Evolutionary conservation across 176 grass and related monocot species (phyloP).

Genomic region (Oryza nivara): DNA sequence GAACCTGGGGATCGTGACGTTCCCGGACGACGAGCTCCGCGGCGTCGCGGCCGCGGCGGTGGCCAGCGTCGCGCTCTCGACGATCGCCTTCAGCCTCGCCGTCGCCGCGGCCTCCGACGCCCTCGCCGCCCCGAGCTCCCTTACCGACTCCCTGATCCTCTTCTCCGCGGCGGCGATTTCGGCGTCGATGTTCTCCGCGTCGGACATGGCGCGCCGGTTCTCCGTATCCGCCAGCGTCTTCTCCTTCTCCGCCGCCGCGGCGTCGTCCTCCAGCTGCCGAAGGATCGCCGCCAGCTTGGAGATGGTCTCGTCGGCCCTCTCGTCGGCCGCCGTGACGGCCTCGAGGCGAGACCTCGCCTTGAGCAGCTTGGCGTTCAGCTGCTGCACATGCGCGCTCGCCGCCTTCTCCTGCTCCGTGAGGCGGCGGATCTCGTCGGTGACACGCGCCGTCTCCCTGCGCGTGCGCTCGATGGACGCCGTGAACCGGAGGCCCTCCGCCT

Average conservation of each 20-base stretch:
- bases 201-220: slow-evolving; percentile 3
- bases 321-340: slow-evolving; percentile 47
- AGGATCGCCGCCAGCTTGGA: slow-evolving; percentile 52
- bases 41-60: not conserved
- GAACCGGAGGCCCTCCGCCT: slow-evolving; percentile 56
- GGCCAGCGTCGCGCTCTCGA: slow-evolving; percentile 24
- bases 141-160: slow-evolving; percentile 39
- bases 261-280: slow-evolving; percentile 58
- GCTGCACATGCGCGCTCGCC: slow-evolving; percentile 51
- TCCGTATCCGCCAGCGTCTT: slow-evolving; percentile 45
- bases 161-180: slow-evolving; percentile 40
- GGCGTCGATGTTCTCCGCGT: slow-evolving; percentile 36
- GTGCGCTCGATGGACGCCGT: slow-evolving; percentile 52
- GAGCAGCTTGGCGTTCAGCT: slow-evolving; percentile 65
- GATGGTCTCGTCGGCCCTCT: slow-evolving; percentile 48
- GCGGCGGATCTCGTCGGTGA: slow-evolving; percentile 42
- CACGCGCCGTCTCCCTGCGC: slow-evolving; percentile 54
- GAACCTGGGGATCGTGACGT: slow-evolving; percentile 60
- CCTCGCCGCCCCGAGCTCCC: slow-evolving; percentile 64
- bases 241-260: slow-evolving; percentile 52
- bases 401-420: slow-evolving; percentile 60
- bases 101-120: slow-evolving; percentile 52
- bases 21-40: slow-evolving; percentile 4
- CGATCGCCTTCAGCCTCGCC: slow-evolving; percentile 50
- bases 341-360: slow-evolving; percentile 55